A percentile compares a stretch with the other conserved stretches of the same genome.
These are phyloP conservation scores for Beauveria varroae DNA, from an alignment of 2,329 filamentous ascomycete genomes.

Conservation along the genomic window DNA sequence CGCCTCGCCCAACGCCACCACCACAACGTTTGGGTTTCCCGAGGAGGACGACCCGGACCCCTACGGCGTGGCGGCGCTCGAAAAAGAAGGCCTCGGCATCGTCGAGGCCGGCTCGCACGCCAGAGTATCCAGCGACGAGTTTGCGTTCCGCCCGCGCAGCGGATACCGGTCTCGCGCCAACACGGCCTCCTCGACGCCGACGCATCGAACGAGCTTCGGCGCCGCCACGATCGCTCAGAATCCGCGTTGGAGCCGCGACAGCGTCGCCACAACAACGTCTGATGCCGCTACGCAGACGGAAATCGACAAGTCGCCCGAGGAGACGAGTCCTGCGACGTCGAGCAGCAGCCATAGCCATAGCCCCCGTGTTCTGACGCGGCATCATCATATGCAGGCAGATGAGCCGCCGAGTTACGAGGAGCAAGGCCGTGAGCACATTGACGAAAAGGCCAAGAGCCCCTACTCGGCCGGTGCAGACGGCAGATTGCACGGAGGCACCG, in stretches of 20 bases:
- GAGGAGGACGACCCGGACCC: constrained; percentile 30
- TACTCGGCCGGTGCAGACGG: not conserved
- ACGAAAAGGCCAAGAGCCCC: not conserved
- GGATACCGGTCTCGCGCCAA: constrained; percentile 6
- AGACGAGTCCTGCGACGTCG: not conserved
- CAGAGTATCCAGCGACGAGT: constrained; percentile 27
- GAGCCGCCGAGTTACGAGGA: not conserved
- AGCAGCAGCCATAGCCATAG: not conserved
- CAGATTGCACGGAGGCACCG: not conserved
- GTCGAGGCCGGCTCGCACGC: constrained; percentile 28
- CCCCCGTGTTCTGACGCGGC: not conserved
- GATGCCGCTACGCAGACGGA: constrained; percentile 7
- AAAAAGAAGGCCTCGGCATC: constrained; percentile 29
- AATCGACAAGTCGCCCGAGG: not conserved
- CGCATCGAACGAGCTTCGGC: not conserved
- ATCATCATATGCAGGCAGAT: not conserved
- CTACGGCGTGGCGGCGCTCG: constrained; percentile 28
- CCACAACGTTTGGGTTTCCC: constrained; percentile 26
- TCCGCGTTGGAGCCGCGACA: constrained; percentile 1
- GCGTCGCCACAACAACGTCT: not conserved
- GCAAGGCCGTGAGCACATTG: not conserved
- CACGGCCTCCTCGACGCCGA: not conserved
- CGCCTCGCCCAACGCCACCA: constrained; percentile 21
- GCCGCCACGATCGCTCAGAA: not conserved
- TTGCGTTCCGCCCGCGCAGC: constrained; percentile 27